A percentile compares a stretch with the other conserved stretches of the same genome.
Evolutionary conservation across 2,329 filamentous ascomycete genomes (phyloP).

Genomic region (Capronia coronata): DNA sequence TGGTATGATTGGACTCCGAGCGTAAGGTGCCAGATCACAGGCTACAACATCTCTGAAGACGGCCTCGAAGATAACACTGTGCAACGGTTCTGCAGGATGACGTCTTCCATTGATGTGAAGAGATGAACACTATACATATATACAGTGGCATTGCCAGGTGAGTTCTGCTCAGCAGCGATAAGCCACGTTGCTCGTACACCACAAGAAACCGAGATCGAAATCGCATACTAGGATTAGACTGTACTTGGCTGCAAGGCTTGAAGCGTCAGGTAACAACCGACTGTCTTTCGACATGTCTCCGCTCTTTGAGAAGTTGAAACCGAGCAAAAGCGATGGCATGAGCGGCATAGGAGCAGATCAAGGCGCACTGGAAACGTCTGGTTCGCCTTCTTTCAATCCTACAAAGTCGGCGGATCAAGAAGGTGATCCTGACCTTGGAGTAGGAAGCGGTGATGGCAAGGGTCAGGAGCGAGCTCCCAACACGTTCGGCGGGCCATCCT

Average conservation of each 20-base stretch:
- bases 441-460: constrained; percentile 2
- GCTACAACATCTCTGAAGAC: not conserved
- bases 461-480: constrained; percentile 8
- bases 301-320: constrained; percentile 10
- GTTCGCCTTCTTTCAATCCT: not conserved
- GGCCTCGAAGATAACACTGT: not conserved
- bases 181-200: no score
- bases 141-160: no score
- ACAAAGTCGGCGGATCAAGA: not conserved
- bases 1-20: no score
- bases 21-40: no score
- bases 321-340: constrained; percentile 9
- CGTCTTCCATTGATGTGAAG: not conserved
- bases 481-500: constrained; percentile 11
- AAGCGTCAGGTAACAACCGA: no score
- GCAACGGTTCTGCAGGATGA: not conserved
- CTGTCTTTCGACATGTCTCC: not conserved
- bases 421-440: not conserved
- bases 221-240: no score
- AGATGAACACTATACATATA: no score
- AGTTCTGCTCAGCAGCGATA: no score
- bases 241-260: no score
- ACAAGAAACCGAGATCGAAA: no score
- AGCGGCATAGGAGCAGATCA: constrained; percentile 10
- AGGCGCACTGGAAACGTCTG: constrained; percentile 5